Conservation (phyloP, 2,329 filamentous ascomycete genomes). For the Torrubiella hemipterigena region DNA sequence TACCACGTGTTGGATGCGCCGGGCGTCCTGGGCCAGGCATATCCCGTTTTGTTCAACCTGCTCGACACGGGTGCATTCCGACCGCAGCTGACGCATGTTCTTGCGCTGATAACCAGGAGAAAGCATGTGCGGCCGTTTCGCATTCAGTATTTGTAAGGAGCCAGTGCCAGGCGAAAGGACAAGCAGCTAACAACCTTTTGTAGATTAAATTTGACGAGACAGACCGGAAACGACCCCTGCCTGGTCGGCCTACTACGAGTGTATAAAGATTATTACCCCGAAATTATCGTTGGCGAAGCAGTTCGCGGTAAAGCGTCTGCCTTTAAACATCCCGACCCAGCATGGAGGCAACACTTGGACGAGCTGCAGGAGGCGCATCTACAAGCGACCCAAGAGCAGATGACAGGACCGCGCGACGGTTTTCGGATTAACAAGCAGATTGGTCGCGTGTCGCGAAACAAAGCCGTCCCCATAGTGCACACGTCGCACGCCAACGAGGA, state of each 20-base stretch:
- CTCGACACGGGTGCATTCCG: slow-evolving; percentile 70
- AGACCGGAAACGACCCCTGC: slow-evolving; percentile 59
- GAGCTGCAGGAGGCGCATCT: slow-evolving; percentile 50
- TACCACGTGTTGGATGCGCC: slow-evolving; percentile 59
- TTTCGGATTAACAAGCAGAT: slow-evolving; percentile 51
- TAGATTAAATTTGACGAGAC: slow-evolving; percentile 45
- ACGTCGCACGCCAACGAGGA: slow-evolving; percentile 62
- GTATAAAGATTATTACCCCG: slow-evolving; percentile 87
- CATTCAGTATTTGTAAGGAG: slow-evolving; percentile 61
- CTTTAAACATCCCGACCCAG: slow-evolving; percentile 62
- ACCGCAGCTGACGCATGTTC: slow-evolving; percentile 58
- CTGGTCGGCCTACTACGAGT: slow-evolving; percentile 64
- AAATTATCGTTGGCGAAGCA: slow-evolving; percentile 67
- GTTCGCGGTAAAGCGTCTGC: slow-evolving; percentile 47
- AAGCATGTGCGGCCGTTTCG: slow-evolving; percentile 76
- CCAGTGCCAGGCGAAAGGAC: no score
- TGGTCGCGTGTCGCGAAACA: slow-evolving; percentile 14
- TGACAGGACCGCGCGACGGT: slow-evolving; percentile 25
- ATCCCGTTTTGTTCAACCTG: slow-evolving; percentile 67
- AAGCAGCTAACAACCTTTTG: no score
- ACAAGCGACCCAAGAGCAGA: slow-evolving; percentile 29
- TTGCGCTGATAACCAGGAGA: slow-evolving; percentile 67
- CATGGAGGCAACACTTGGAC: slow-evolving; percentile 60
- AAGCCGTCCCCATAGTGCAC: slow-evolving; percentile 54
- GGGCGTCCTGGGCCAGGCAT: slow-evolving; percentile 53